Percentiles rank a stretch among this genome's conserved stretches.
These are phyloP conservation scores for Combretum micranthum DNA, from an alignment of 345 rosid genomes.

Conservation along the genomic window DNA sequence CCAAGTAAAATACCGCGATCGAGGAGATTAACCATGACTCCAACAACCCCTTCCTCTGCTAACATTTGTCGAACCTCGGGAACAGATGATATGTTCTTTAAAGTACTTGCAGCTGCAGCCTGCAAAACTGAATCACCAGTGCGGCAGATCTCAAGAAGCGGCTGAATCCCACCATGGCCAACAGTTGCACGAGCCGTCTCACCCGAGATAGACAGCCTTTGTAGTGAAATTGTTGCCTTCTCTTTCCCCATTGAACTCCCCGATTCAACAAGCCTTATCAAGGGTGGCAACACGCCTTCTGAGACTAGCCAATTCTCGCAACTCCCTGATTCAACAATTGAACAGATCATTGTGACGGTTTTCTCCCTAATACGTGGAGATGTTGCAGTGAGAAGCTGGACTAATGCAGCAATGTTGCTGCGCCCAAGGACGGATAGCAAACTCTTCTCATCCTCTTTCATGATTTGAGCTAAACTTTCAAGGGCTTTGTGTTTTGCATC, in stretches of 20 bases:
- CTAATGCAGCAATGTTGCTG: constrained; percentile 65
- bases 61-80: constrained; percentile 70
- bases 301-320: constrained; percentile 85
- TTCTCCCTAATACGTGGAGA: constrained; percentile 71
- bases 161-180: constrained; percentile 75
- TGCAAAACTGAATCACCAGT: constrained; percentile 83
- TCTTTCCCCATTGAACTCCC: constrained; percentile 68
- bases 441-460: constrained; percentile 82
- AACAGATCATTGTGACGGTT: constrained; percentile 57
- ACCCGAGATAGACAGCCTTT: constrained; percentile 64
- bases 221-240: constrained; percentile 73
- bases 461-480: constrained; percentile 53
- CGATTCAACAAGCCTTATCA: constrained; percentile 77
- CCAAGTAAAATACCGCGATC: constrained; percentile 67
- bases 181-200: constrained; percentile 47
- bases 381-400: constrained; percentile 69
- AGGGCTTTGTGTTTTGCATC: constrained; percentile 89
- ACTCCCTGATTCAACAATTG: constrained; percentile 72
- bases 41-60: constrained; percentile 76
- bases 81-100: constrained; percentile 75
- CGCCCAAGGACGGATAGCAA: constrained; percentile 53
- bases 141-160: constrained; percentile 62
- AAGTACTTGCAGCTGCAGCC: constrained; percentile 71
- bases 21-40: constrained; percentile 64
- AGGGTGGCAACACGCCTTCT: constrained; percentile 73